These are phyloP conservation scores for Camellia sinensis DNA, from an alignment of 148 eudicot species.

Conservation along the genomic window DNA sequence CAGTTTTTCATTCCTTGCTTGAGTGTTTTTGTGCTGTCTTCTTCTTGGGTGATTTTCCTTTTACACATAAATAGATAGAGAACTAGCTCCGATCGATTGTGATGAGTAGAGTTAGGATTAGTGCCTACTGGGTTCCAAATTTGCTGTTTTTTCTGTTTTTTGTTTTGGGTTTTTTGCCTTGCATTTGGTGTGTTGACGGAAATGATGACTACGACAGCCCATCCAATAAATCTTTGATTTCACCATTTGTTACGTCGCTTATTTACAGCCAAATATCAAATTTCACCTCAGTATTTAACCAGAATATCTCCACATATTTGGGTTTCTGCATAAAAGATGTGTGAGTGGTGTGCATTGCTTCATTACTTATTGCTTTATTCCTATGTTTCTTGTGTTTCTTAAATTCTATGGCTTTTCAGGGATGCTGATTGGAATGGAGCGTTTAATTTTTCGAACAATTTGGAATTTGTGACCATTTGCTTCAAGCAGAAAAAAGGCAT, in stretches of 20 bases:
- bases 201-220: constrained; percentile 19
- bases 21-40: constrained; percentile 8
- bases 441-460: constrained; percentile 59
- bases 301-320: constrained; percentile 45
- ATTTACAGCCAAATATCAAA: constrained; percentile 53
- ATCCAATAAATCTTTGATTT: constrained; percentile 24
- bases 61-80: not conserved
- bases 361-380: not conserved
- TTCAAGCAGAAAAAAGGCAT: constrained; percentile 54
- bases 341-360: constrained; percentile 33
- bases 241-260: constrained; percentile 40
- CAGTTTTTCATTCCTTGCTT: not conserved
- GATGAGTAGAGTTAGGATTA: constrained; percentile 37
- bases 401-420: constrained; percentile 34
- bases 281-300: constrained; percentile 47
- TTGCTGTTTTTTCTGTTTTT: constrained; percentile 22
- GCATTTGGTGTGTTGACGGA: constrained; percentile 32
- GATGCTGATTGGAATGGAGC: constrained; percentile 69
- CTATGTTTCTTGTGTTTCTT: not conserved
- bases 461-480: constrained; percentile 57
- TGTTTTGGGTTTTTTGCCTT: constrained; percentile 25
- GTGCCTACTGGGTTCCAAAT: constrained; percentile 17
- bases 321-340: constrained; percentile 76
- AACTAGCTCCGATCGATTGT: constrained; percentile 12
- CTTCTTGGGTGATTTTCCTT: not conserved